Evolutionary conservation across 768 basidiomycete genomes (phyloP).

Genomic region (Mycena chlorophos): DNA sequence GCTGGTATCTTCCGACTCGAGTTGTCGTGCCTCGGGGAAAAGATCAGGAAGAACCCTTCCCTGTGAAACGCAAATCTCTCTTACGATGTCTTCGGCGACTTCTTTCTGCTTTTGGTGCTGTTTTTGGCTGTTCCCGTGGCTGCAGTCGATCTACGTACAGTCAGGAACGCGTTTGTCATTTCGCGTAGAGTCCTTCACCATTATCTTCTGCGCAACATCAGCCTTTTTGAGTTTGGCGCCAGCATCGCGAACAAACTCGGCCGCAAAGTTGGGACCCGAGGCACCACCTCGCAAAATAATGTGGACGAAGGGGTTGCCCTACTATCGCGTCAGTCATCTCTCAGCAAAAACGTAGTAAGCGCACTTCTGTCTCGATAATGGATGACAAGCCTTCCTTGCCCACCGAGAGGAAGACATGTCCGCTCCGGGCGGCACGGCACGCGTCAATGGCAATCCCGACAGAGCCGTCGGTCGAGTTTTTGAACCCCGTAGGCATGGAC

Average conservation of each 20-base stretch:
- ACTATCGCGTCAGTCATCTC: conserved; percentile 3
- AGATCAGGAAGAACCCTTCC: conserved; percentile 19
- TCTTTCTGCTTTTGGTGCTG: conserved; percentile 86
- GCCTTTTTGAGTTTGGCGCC: conserved; percentile 78
- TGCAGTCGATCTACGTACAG: conserved; percentile 85
- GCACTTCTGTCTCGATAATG: conserved; percentile 90
- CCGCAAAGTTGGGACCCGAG: conserved; percentile 85
- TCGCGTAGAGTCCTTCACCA: conserved; percentile 53
- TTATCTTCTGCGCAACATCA: conserved; percentile 74
- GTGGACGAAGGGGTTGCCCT: conserved; percentile 92
- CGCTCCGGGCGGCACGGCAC: conserved; percentile 85
- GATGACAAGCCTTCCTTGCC: conserved; percentile 95
- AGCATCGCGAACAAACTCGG: conserved; percentile 76
- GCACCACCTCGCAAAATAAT: conserved; percentile 91
- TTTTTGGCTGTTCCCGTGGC: conserved; percentile 93
- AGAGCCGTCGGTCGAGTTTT: conserved; percentile 95
- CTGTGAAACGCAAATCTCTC: conserved; percentile 27
- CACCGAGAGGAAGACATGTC: conserved; percentile 95
- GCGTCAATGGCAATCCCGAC: conserved; percentile 93
- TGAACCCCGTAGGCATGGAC: conserved; percentile 98
- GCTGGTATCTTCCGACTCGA: conserved; percentile 71
- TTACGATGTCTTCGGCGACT: conserved; percentile 88
- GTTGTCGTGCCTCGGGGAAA: conserved; percentile 60
- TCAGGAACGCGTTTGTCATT: background rate
- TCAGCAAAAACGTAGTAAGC: conserved; percentile 17